Evolutionary conservation across 768 basidiomycete genomes (phyloP), one percentile per base, ranked within the genome.

Genomic region (Suillus occidentalis): DNA sequence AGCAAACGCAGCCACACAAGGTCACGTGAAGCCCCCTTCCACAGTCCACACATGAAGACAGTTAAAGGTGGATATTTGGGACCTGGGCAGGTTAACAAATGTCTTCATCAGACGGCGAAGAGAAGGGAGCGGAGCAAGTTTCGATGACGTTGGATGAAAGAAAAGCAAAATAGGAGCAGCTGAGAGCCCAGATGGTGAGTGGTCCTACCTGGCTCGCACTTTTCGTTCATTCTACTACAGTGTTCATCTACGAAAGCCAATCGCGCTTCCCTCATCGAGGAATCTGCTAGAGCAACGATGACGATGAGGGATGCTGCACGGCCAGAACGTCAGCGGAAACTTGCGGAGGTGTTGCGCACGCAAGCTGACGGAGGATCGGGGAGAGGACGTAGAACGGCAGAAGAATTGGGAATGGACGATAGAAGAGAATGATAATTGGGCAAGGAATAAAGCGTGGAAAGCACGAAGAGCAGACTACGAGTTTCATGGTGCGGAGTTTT

Each of bases 401-500:
- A 94, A 93, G 84, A 94, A 95, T 72, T 98, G 95, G 95, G 92
- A 94, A 71, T 95, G 92, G 81, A 92, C 92, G 34, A 88, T 97
- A 64, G 94, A 98, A 78, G 94, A 98, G 78, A 96, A 95, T 72
- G 95, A 99, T 66, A 83, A 88, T 63, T 99, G 97, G 97, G 95
- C 97, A 80, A 92, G 91, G 82, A 94, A 95, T 76, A 75, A 86
- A 69, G 89, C 88, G 31, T 79, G 89, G 71, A 98, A 95, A 78
- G 86, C 85, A 67, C 83, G 94, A 75, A 84, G 93, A 76, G 92
- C 89, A 14, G 93, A 97, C 77, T 94, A 89, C 69, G 89, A 91
- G 76, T 98, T 97, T 74, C 91, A 97, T 75, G 93, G 97, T 95
- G 64, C 59, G 91, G 81, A 22, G 5, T 60, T 31, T 47, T 37